A percentile compares a stretch with the other conserved stretches of the same genome.
Evolutionary conservation across 2,329 filamentous ascomycete species (phyloP).

Genomic region (Fusarium sp.): DNA sequence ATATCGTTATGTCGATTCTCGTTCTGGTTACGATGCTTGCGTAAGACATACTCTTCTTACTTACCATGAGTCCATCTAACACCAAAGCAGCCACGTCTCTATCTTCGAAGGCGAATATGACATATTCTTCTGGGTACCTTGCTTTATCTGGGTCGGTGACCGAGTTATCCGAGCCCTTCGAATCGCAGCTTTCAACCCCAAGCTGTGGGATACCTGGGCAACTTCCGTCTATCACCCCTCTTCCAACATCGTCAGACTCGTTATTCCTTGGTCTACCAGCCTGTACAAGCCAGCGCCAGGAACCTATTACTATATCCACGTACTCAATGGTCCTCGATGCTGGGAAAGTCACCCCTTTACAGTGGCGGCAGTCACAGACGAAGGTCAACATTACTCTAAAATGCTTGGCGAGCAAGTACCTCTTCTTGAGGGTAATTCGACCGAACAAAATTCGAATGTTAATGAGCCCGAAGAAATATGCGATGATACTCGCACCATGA

Average conservation of each 20-base stretch:
- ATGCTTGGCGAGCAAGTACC: constrained; percentile 53
- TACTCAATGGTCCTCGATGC: constrained; percentile 57
- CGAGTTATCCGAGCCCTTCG: constrained; percentile 62
- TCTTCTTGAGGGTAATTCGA: constrained; percentile 48
- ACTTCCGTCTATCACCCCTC: constrained; percentile 55
- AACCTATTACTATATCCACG: constrained; percentile 63
- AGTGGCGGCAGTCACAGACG: constrained; percentile 54
- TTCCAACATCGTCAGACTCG: constrained; percentile 61
- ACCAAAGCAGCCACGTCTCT: constrained; percentile 61
- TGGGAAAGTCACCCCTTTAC: constrained; percentile 69
- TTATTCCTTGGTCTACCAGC: constrained; percentile 55
- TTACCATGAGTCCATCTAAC: not conserved
- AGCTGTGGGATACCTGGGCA: constrained; percentile 56
- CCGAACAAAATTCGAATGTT: not conserved
- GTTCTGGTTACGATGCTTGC: constrained; percentile 67
- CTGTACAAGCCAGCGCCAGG: constrained; percentile 57
- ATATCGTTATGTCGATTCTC: constrained; percentile 67
- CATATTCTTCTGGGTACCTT: constrained; percentile 64
- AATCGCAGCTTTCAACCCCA: constrained; percentile 58
- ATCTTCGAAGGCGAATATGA: constrained; percentile 67
- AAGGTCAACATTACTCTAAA: constrained; percentile 33
- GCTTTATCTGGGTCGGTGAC: constrained; percentile 66
- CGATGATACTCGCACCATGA: constrained; percentile 48
- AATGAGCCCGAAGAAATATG: constrained; percentile 1
- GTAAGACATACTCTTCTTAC: constrained; percentile 53